Evolutionary conservation across 345 rosid genomes (phyloP).

Genomic region (Corchorus olitorius): DNA sequence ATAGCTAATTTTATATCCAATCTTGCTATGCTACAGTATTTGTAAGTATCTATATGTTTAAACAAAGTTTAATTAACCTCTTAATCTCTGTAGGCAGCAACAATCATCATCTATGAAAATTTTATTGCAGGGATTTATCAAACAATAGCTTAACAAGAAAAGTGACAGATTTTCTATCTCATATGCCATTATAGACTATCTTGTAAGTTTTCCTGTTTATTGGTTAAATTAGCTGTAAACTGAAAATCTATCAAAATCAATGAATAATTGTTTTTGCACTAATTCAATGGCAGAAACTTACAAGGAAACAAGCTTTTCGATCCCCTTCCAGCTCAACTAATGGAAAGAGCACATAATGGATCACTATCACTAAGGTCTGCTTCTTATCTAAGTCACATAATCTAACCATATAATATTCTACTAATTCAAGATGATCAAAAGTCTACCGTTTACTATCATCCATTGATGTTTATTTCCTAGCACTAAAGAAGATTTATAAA

Average conservation of each 20-base stretch:
- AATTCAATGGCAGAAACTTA: background rate
- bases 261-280: background rate
- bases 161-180: constrained; percentile 42
- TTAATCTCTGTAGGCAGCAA: too few relatives aligned
- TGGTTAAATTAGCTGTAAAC: background rate
- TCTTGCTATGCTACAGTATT: constrained; percentile 30
- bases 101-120: too few relatives aligned
- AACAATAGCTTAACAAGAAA: constrained; percentile 48
- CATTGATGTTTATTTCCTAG: too few relatives aligned
- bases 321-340: constrained; percentile 43
- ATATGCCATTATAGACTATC: constrained; percentile 33
- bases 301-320: constrained; percentile 42
- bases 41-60: constrained; percentile 27
- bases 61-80: background rate
- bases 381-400: background rate
- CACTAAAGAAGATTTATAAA: too few relatives aligned
- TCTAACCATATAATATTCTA: background rate
- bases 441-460: too few relatives aligned
- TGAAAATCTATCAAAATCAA: background rate
- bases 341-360: constrained; percentile 36
- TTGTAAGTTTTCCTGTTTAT: constrained; percentile 39
- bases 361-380: constrained; percentile 39
- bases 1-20: constrained; percentile 32
- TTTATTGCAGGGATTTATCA: constrained; percentile 56
- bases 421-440: too few relatives aligned